A percentile compares a stretch with the other conserved stretches of the same genome.
Conservation (phyloP, 2,329 filamentous ascomycete species). For the Microsporum ferrugineum region DNA sequence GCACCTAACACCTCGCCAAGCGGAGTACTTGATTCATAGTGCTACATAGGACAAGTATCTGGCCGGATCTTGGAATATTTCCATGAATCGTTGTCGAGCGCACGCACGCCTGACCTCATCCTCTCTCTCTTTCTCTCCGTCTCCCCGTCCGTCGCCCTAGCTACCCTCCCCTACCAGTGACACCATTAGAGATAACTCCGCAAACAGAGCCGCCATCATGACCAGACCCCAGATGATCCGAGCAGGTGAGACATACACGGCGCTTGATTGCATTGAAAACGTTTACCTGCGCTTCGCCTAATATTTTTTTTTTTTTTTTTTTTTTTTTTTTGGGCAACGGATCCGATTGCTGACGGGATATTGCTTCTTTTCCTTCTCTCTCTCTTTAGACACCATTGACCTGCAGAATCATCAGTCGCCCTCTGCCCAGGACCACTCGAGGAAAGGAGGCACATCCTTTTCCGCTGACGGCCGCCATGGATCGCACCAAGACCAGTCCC, state of each 20-base stretch:
- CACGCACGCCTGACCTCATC: neutral
- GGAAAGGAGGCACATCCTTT: constrained; percentile 37
- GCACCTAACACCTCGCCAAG: neutral
- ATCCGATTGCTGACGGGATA: neutral
- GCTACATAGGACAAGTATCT: neutral
- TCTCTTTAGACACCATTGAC: constrained; percentile 71
- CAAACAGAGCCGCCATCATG: constrained; percentile 21
- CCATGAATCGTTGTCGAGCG: neutral
- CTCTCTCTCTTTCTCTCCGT: neutral
- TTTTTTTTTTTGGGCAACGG: neutral
- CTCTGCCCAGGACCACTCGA: constrained; percentile 70
- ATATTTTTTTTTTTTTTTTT: neutral
- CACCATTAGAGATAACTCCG: neutral
- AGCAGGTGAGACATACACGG: constrained; percentile 29
- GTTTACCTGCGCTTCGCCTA: neutral
- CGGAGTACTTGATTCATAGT: neutral
- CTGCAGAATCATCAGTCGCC: constrained; percentile 74
- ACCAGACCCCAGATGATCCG: constrained; percentile 36
- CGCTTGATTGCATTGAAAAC: neutral
- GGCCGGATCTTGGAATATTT: neutral
- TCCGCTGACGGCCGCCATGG: constrained; percentile 48
- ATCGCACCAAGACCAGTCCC: constrained; percentile 73
- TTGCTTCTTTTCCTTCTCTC: neutral
- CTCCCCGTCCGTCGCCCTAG: neutral
- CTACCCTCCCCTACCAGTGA: neutral